Evolutionary conservation across 164 flowering plant genomes (phyloP).

Genomic region (Buxus sempervirens): DNA sequence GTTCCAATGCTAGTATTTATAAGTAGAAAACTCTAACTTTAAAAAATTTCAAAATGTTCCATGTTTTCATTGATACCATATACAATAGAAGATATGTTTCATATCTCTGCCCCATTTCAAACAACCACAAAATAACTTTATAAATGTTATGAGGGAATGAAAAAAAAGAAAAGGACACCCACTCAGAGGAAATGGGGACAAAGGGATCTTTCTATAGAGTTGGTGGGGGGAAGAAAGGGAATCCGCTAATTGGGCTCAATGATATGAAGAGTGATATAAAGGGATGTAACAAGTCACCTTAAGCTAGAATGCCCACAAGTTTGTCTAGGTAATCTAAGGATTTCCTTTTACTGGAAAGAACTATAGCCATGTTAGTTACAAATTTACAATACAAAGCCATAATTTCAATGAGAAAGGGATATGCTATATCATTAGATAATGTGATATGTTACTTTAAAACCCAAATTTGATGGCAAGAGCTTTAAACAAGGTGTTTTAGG

Average conservation of each 20-base stretch:
- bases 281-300: constrained; percentile 8
- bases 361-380: background rate
- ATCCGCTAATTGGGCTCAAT: background rate
- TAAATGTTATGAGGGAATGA: too few relatives aligned
- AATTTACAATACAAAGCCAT: background rate
- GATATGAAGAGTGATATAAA: constrained; percentile 5
- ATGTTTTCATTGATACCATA: too few relatives aligned
- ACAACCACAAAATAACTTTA: too few relatives aligned
- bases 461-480: background rate
- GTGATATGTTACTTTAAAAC: constrained; percentile 2
- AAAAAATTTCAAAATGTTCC: too few relatives aligned
- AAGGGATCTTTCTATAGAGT: constrained; percentile 4
- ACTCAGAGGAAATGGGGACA: background rate
- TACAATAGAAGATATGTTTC: too few relatives aligned
- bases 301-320: constrained; percentile 3
- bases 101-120: too few relatives aligned
- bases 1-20: too few relatives aligned
- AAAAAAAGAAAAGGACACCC: too few relatives aligned
- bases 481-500: background rate
- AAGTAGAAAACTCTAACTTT: too few relatives aligned
- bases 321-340: background rate
- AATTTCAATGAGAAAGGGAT: background rate
- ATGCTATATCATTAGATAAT: constrained; percentile 10
- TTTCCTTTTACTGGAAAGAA: constrained; percentile 6
- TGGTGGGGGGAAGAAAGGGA: constrained; percentile 3